Base-by-base conservation (phyloP, 1,284 basidiomycete species). In the Wallemia ichthyophaga region DNA sequence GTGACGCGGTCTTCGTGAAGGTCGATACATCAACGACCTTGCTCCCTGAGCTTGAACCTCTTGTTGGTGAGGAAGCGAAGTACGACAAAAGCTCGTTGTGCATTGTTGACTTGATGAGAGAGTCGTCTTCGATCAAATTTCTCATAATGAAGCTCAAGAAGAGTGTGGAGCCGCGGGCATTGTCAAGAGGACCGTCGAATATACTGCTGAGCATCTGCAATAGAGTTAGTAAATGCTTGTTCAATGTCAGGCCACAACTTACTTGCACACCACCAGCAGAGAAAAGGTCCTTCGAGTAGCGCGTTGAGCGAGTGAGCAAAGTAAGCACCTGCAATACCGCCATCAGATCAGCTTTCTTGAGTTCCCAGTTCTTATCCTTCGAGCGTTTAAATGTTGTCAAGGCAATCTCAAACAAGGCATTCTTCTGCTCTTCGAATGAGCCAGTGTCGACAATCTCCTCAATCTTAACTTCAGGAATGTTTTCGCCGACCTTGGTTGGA, bases 81-180 rank as follows among this genome's bases (percentile, higher is more conserved):
- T 59, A 27, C 13, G 48, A 15, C 48, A 58, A 23, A 27, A 48
- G 60, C 23, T 15, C 63, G 37, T 48, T 48, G n/a, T 48, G 37
- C 37, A 48, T 48, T 21, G 37, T 48, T 5, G 37, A 17, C n/a
- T 48, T 48, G 11, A 48, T 48, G 9, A 48, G 37, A 5, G 37
- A 13, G 11, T 48, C 66, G 63, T 89, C 83, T 70, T 99, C 94
- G 59, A 92, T 78, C 59, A 87, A 72, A 68, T 98, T 92, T 1
- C 94, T 83, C 21, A 95, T 73, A 60, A 96, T 82, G 66, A 85
- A 84, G 23, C 82, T 79, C 57, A 88, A 78, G 67, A 89, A 85
- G 0, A 84, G 79, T 60, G 88, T 85, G 63, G 82, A 83, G 26
- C 82, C 80, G 37, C 74, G 37, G 7, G 37, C 37, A 21, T 48